These are phyloP conservation scores for Cutaneotrichosporon cutaneum DNA, from an alignment of 1,284 basidiomycete genomes.

Conservation along the genomic window DNA sequence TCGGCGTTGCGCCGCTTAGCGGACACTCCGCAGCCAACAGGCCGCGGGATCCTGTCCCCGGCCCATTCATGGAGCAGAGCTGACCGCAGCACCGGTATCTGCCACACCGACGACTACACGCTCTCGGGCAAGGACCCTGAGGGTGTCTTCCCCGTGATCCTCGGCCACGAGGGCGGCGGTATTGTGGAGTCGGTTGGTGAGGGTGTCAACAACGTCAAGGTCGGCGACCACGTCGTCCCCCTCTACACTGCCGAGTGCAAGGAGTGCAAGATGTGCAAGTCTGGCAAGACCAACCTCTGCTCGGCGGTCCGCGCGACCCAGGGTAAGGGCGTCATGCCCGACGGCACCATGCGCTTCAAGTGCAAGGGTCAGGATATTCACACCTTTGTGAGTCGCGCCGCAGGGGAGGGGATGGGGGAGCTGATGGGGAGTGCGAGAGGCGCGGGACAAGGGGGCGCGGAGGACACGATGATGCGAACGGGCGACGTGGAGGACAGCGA, in stretches of 20 bases:
- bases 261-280: constrained; percentile 98
- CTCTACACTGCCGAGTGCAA: constrained; percentile 94
- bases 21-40: too few relatives aligned
- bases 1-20: too few relatives aligned
- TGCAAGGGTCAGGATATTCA: constrained; percentile 82
- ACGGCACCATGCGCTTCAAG: constrained; percentile 85
- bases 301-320: constrained; percentile 88
- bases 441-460: too few relatives aligned
- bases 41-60: too few relatives aligned
- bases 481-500: too few relatives aligned
- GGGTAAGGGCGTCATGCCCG: constrained; percentile 96
- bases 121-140: constrained; percentile 95
- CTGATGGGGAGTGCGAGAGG: too few relatives aligned
- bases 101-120: constrained; percentile 97
- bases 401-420: too few relatives aligned
- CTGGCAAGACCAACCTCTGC: constrained; percentile 96
- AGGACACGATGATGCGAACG: too few relatives aligned
- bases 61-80: too few relatives aligned
- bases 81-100: constrained; percentile 67
- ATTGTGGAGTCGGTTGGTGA: constrained; percentile 88
- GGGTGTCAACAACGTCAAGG: constrained; percentile 81
- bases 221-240: constrained; percentile 90
- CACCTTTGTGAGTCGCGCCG: constrained; percentile 72
- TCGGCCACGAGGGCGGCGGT: constrained; percentile 72
- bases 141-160: constrained; percentile 92